These are phyloP conservation scores for Rugosomyces carneus DNA, from an alignment of 1,284 basidiomycete genomes.

Conservation along the genomic window DNA sequence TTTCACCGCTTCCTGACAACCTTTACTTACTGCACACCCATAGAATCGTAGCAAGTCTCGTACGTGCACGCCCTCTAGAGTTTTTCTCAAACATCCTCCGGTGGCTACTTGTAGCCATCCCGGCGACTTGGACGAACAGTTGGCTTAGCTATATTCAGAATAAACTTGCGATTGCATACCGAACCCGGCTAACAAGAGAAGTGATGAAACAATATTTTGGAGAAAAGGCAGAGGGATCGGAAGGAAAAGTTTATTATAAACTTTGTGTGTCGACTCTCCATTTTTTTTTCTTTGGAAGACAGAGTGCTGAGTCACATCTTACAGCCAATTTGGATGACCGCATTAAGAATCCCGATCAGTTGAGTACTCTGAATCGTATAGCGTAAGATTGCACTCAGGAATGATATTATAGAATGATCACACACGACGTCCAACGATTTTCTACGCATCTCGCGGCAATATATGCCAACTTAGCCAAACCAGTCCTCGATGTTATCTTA, in stretches of 20 bases:
- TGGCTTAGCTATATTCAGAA: slow-evolving; percentile 94
- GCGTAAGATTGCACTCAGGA: slow-evolving; percentile 5
- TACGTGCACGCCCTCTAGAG: slow-evolving; percentile 76
- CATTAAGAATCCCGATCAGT: slow-evolving; percentile 96
- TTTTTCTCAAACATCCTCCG: slow-evolving; percentile 84
- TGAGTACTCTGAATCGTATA: slow-evolving; percentile 16
- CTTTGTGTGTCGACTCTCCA: slow-evolving; percentile 53
- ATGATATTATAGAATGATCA: slow-evolving; percentile 66
- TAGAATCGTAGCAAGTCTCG: slow-evolving; percentile 92
- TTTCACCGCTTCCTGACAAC: slow-evolving; percentile 1
- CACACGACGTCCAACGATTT: slow-evolving; percentile 93
- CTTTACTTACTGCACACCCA: slow-evolving; percentile 6
- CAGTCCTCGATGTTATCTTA: slow-evolving; percentile 86
- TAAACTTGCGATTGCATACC: slow-evolving; percentile 89
- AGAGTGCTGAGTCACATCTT: slow-evolving; percentile 6
- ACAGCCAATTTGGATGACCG: slow-evolving; percentile 87
- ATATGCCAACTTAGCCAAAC: slow-evolving; percentile 92
- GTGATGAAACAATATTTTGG: slow-evolving; percentile 85
- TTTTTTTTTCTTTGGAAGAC: neutral
- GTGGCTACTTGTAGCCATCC: slow-evolving; percentile 93
- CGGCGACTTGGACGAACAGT: slow-evolving; percentile 95
- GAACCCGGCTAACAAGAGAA: slow-evolving; percentile 81
- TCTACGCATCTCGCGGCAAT: slow-evolving; percentile 89
- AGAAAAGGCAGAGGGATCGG: slow-evolving; percentile 53
- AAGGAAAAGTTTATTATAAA: slow-evolving; percentile 87